Percentiles rank a stretch among this genome's conserved stretches.
Conservation (phyloP, 2,329 filamentous ascomycete species). For the Cercospora citrullina region DNA sequence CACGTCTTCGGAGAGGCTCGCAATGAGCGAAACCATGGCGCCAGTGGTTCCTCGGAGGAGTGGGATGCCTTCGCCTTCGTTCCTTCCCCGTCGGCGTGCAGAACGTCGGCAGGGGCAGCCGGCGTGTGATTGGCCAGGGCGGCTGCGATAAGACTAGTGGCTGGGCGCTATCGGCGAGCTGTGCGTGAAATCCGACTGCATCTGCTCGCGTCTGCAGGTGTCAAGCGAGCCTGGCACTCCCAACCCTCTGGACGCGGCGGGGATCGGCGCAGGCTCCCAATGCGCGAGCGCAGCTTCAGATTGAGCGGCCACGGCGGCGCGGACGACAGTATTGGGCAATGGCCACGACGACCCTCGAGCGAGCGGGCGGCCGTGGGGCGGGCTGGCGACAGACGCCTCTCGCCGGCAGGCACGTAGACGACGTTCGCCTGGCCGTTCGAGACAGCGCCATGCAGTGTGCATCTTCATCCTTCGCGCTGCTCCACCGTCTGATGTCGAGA, state of each 20-base stretch:
- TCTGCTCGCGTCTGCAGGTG: background rate
- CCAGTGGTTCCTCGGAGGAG: background rate
- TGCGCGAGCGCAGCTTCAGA: background rate
- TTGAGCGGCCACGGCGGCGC: background rate
- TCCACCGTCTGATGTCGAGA: background rate
- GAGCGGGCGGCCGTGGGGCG: background rate
- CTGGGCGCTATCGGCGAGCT: background rate
- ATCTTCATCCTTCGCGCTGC: background rate
- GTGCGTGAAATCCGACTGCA: background rate
- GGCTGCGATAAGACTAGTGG: background rate
- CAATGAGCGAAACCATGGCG: background rate
- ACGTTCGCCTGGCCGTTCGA: background rate
- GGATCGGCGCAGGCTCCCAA: background rate
- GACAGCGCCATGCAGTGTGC: background rate
- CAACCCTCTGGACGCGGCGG: background rate
- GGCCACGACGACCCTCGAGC: background rate
- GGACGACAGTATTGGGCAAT: background rate
- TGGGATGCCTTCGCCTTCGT: background rate
- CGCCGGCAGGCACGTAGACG: background rate
- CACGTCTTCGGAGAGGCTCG: background rate
- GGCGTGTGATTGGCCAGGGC: background rate
- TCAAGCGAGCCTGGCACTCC: background rate
- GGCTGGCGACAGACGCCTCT: background rate
- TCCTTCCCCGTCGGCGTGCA: background rate
- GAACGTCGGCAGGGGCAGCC: background rate